These are phyloP conservation scores for Esteya vermicola DNA, from an alignment of 2,329 filamentous ascomycete genomes.

Conservation along the genomic window DNA sequence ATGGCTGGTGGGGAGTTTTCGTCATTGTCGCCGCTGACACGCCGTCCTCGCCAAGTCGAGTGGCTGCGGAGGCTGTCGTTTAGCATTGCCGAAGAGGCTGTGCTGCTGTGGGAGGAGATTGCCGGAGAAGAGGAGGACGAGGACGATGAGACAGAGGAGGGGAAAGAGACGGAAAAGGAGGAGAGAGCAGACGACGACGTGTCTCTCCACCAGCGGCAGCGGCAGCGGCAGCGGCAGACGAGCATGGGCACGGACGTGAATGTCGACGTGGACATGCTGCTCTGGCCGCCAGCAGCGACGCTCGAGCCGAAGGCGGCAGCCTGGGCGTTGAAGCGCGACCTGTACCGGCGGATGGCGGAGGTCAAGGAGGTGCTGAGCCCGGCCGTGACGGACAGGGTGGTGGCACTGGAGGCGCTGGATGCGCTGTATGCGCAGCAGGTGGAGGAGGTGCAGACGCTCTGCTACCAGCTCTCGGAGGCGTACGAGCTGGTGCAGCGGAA, in stretches of 20 bases:
- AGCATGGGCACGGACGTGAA: conserved; percentile 6
- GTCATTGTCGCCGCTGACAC: neutral
- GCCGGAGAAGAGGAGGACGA: conserved; percentile 15
- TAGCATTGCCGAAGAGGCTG: conserved; percentile 59
- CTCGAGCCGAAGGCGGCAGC: conserved; percentile 21
- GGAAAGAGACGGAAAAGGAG: neutral
- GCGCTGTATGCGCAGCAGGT: conserved; percentile 47
- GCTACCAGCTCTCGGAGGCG: conserved; percentile 54
- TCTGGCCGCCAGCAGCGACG: too few relatives aligned
- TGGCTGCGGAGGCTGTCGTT: conserved; percentile 66
- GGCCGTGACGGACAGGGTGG: conserved; percentile 48
- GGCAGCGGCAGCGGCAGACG: conserved; percentile 5
- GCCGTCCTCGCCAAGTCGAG: conserved; percentile 13
- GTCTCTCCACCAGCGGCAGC: too few relatives aligned
- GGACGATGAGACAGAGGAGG: neutral
- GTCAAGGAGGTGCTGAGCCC: conserved; percentile 39
- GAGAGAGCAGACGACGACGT: neutral
- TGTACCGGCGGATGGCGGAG: conserved; percentile 36
- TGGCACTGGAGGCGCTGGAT: conserved; percentile 44
- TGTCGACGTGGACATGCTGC: neutral
- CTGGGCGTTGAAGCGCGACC: conserved; percentile 38
- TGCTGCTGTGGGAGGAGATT: conserved; percentile 51
- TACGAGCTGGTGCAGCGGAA: conserved; percentile 54
- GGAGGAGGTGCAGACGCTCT: conserved; percentile 50
- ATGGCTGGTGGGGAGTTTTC: conserved; percentile 19